phyloP scores from a whole-genome alignment of 495 filamentous ascomycete genomes.

The Aspergillus haitiensis region DNA sequence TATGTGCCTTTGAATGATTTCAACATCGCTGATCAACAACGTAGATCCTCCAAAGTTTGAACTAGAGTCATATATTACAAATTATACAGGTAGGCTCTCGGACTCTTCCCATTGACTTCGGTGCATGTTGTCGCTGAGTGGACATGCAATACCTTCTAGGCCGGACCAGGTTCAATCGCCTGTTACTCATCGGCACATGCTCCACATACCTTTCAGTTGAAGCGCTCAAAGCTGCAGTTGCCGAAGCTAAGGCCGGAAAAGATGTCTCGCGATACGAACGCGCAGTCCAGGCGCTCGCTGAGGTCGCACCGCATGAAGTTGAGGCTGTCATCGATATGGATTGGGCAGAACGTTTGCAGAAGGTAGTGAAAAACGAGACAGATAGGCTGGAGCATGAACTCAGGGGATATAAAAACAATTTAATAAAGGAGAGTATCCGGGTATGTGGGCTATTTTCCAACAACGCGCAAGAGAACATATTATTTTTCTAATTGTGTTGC shows the following conservation, averaged over 20 bases:
- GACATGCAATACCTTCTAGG: slow-evolving; percentile 44
- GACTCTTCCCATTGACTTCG: background rate
- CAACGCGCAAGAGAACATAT: background rate
- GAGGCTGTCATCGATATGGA: slow-evolving; percentile 63
- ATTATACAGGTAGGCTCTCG: slow-evolving; percentile 72
- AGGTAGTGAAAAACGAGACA: slow-evolving; percentile 63
- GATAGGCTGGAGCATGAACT: slow-evolving; percentile 78
- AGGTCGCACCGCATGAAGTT: slow-evolving; percentile 64
- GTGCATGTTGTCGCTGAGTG: background rate
- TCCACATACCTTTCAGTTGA: slow-evolving; percentile 77
- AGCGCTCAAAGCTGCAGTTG: slow-evolving; percentile 73
- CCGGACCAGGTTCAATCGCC: slow-evolving; percentile 72
- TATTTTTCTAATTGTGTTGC: slow-evolving; percentile 17
- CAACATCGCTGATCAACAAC: slow-evolving; percentile 2
- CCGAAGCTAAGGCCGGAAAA: slow-evolving; percentile 73
- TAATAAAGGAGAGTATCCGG: slow-evolving; percentile 96
- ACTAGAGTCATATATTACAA: slow-evolving; percentile 86
- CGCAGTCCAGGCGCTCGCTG: slow-evolving; percentile 61
- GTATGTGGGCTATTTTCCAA: slow-evolving; percentile 49
- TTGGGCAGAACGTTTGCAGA: slow-evolving; percentile 67
- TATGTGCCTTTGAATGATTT: too few relatives aligned
- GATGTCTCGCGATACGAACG: slow-evolving; percentile 71
- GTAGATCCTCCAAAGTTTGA: slow-evolving; percentile 86
- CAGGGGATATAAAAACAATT: slow-evolving; percentile 93
- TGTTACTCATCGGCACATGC: slow-evolving; percentile 74